phyloP scores from a whole-genome alignment of 345 rosid species.

The Dimocarpus longan region DNA sequence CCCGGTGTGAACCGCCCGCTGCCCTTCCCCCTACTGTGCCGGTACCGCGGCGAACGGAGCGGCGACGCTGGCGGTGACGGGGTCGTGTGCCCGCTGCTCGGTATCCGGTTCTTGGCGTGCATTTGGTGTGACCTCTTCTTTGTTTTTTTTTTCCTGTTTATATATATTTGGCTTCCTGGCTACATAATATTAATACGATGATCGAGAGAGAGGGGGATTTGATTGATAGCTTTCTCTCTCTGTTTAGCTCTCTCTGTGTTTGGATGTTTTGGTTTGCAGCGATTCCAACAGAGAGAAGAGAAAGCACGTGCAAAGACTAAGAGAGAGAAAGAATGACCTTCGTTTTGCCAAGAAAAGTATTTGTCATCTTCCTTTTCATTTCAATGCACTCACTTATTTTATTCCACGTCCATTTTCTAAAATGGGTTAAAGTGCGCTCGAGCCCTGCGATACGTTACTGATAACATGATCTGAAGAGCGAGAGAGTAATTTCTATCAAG shows the following conservation, averaged over 20 bases:
- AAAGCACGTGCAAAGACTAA: slow-evolving; percentile 19
- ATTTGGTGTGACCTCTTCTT: slow-evolving; percentile 41
- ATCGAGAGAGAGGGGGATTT: neutral
- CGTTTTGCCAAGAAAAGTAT: slow-evolving; percentile 1
- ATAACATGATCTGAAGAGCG: too few relatives aligned
- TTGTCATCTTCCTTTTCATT: neutral
- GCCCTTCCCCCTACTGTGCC: slow-evolving; percentile 64
- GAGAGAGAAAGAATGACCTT: too few relatives aligned
- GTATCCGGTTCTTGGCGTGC: slow-evolving; percentile 79
- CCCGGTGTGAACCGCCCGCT: slow-evolving; percentile 54
- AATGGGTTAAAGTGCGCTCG: too few relatives aligned
- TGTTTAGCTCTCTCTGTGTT: neutral
- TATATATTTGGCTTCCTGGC: neutral
- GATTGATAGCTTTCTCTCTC: neutral
- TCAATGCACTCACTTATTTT: too few relatives aligned
- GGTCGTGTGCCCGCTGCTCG: slow-evolving; percentile 92
- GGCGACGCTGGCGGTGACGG: slow-evolving; percentile 98
- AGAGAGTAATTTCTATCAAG: too few relatives aligned
- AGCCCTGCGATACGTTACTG: too few relatives aligned
- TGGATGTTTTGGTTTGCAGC: neutral
- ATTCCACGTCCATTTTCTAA: too few relatives aligned
- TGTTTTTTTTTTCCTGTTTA: neutral
- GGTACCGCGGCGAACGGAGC: slow-evolving; percentile 84
- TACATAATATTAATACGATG: neutral
- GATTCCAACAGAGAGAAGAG: neutral